Evolutionary conservation across 805 yeast species (phyloP), one percentile per base, ranked within the genome.

Genomic region (Phaffomyces thermotolerans): DNA sequence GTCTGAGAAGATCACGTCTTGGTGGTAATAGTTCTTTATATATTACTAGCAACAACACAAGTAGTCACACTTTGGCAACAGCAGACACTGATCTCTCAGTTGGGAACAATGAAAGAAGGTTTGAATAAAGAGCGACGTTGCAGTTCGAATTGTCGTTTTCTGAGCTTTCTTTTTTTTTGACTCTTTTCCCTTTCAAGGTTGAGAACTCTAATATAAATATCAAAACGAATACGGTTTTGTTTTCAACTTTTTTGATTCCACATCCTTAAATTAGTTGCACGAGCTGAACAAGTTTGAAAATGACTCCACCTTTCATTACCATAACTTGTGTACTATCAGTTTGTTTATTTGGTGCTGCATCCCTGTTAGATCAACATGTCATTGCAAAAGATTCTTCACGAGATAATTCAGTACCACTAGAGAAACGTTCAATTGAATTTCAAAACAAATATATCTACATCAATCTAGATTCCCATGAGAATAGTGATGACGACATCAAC

Each of bases 391-490:
- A 27, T 8, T 25, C 27, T 4, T 10, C 6, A 10, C 9, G 6
- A 27, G 29, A 10, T 3, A 34, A 43, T 1, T 36, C 36, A n/a
- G 37, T 37, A 6, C 40, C 41, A 15, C 38, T 41, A 14, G 24
- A 40, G 25, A 42, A 38, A 23, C 43, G 50, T 15, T n/a, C 44
- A n/a, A 12, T 49, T 36, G 51, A 46, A 7, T 48, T 47, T 20
- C 47, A 43, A 22, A 48, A 48, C 39, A 49, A 54, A 23, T 54
- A 52, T 9, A 42, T 55, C 45, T 55, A 57, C 33, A 48, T 45
- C 34, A 48, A 55, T 13, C 59, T 56, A 23, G 50, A 57, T 25
- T 45, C 47, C n/a, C n/a, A n/a, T 7, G 41, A 41, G 5, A 40
- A 48, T 24, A 49, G 49, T 9, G 41, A 34, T 17, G 50, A 47